These are phyloP conservation scores for Colletotrichum abscissum DNA, from an alignment of 2,329 filamentous ascomycete genomes.

Conservation along the genomic window DNA sequence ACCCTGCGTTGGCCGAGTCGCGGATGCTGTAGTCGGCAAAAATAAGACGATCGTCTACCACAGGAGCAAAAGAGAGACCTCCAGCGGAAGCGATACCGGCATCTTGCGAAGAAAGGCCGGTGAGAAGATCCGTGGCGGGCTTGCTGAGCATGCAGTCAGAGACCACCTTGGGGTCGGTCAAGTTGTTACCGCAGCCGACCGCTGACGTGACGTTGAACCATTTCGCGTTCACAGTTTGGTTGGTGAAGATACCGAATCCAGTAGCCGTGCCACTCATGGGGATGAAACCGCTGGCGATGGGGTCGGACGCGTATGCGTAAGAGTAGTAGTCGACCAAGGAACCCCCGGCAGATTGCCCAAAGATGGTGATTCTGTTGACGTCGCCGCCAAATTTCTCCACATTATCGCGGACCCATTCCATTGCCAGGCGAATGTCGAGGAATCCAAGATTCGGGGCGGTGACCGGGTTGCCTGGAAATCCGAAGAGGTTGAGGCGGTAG, in stretches of 20 bases:
- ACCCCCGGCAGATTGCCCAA: conserved; percentile 43
- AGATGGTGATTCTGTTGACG: conserved; percentile 40
- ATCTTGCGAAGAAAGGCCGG: not conserved
- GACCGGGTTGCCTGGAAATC: conserved; percentile 47
- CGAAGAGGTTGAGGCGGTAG: conserved; percentile 57
- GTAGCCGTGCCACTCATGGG: conserved; percentile 51
- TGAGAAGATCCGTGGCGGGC: conserved; percentile 14
- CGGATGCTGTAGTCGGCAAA: conserved; percentile 27
- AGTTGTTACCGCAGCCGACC: conserved; percentile 43
- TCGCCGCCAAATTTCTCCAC: conserved; percentile 38
- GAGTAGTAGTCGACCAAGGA: conserved; percentile 57
- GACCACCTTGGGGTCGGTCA: conserved; percentile 36
- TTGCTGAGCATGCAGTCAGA: conserved; percentile 36
- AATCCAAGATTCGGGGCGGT: conserved; percentile 35
- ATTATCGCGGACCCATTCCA: conserved; percentile 39
- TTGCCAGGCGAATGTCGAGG: conserved; percentile 37
- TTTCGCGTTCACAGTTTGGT: conserved; percentile 21
- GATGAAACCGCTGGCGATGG: conserved; percentile 60
- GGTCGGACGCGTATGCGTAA: conserved; percentile 60
- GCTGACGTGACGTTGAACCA: conserved; percentile 37
- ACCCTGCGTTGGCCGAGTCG: conserved; percentile 24
- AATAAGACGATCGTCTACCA: conserved; percentile 22
- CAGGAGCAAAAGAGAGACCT: conserved; percentile 18
- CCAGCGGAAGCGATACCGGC: not conserved
- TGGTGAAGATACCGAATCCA: conserved; percentile 40